Base-by-base conservation (phyloP, 2,329 filamentous ascomycete species). In the Trichoderma afroharzianum region DNA sequence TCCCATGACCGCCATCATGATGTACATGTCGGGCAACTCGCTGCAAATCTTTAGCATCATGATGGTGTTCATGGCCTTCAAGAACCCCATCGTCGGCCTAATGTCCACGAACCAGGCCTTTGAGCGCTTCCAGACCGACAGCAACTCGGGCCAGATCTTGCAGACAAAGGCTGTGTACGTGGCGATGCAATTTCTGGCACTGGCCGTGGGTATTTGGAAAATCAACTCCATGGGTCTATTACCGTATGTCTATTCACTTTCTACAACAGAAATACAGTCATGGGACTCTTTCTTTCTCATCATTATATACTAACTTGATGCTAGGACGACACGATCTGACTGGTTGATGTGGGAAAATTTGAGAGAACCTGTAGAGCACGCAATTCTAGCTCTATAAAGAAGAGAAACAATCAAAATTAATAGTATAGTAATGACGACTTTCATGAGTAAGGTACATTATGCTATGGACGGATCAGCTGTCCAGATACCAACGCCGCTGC, bases 1-100 rank as follows among this genome's bases (percentile, higher is more conserved):
- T 61, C 96, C 96, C 72, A 99, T 99, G 96, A 98, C 97, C 71
- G 95, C 92, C 74, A 95, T 99, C 81, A 98, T 98, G 91, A 98
- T 98, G 94, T 99, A 99, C 88, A 99, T 99, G 96, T 97, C 95
- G 36, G 96, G 96, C 78, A 99, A 98, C 84, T 94, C 93, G 73
- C 89, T 99, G 61, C 96, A 99, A 81, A 98, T 99, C 76, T 99
- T 99, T 86, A 97, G 93, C 83, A 98, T 99, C 83, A 98, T 98
- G 94, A 99, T 98, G 95, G 95, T 98, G 21, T 95, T 95, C 78
- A 98, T 98, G 92, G 91, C 97, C 59, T 99, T 99, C 88, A 98
- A 98, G 86, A 97, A 93, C 76, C 96, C 96, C 11, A 88, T 99
- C 73, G 89, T 93, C 82, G 96, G 95, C 39, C 84, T 98, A 59